Base-by-base conservation (phyloP, 805 yeast genomes). In the Myxozyma nipponensis region DNA sequence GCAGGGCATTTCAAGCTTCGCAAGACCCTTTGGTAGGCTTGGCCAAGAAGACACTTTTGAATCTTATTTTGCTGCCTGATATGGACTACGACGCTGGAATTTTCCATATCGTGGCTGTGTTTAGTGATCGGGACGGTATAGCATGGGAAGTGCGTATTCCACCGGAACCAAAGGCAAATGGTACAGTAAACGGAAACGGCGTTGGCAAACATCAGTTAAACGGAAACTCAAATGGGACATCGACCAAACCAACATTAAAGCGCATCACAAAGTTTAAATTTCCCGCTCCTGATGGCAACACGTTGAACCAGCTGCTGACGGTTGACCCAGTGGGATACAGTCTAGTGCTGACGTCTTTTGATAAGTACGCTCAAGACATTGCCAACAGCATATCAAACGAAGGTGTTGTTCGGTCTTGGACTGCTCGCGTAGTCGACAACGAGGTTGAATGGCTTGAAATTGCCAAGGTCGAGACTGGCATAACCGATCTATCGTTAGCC, bases 291-390 rank as follows among this genome's bases (percentile, higher is more conserved):
- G 63, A 66, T 9, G 66, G 68, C 2, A 71, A 66, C 1, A 67
- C 77, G 1, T 72, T 72, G 46, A 62, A 68, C 7, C 24, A 36
- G 4, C 55, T 51, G 1, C 37, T 50, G 21, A 48, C 62, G 3
- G 79, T 86, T 23, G 88, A 86, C 60, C 88, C 91, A 0, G 87
- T 82, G 2, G 81, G 81, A 3, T 75, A 77, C 77, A 57, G 52
- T 4, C 66, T 66, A 2, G 64, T 68, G 1, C 60, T 72, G 15
- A 71, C 72, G 1, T 61, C 67, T 2, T 65, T 63, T 30, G 69
- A 72, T 34, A 46, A 52, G 4, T 67, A 60, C 43, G 66, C 67
- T 35, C 61, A 78, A 42, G 78, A 74, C 49, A 73, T 84, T 3
- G 64, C 89, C 3, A 75, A 89, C 0, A 69, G 81, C 0, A 79